These are phyloP conservation scores for Elongisporangium senticosum DNA, from an alignment of 352 stramenopile genomes.

Conservation along the genomic window DNA sequence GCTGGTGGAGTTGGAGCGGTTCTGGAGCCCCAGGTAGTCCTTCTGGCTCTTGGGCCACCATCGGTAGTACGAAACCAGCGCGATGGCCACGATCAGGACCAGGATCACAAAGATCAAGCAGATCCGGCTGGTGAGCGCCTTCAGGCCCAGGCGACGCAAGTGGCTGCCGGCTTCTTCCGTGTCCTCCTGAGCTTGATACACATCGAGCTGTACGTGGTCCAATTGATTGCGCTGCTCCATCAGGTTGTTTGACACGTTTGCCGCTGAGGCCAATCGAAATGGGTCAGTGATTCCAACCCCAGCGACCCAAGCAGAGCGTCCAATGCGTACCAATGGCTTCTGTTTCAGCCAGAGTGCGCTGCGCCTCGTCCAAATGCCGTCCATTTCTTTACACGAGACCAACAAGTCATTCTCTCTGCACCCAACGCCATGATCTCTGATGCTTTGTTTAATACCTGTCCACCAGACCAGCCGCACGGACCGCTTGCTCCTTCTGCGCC, in stretches of 20 bases:
- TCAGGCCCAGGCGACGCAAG: constrained; percentile 45
- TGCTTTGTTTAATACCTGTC: constrained; percentile 21
- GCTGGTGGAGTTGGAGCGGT: constrained; percentile 13
- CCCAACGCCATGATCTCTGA: not conserved
- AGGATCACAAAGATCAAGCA: constrained; percentile 57
- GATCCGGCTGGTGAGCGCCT: constrained; percentile 61
- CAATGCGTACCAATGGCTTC: constrained; percentile 53
- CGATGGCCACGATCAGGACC: constrained; percentile 43
- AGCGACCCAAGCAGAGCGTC: not conserved
- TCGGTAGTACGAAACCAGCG: constrained; percentile 67
- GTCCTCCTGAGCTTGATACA: constrained; percentile 60
- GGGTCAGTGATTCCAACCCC: constrained; percentile 1
- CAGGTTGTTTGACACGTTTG: constrained; percentile 67
- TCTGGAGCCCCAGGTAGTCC: constrained; percentile 55
- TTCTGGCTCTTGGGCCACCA: constrained; percentile 74
- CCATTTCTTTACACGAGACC: constrained; percentile 32
- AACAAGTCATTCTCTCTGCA: constrained; percentile 1
- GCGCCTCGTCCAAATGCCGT: constrained; percentile 62
- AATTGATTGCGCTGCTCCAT: constrained; percentile 63
- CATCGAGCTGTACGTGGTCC: constrained; percentile 53
- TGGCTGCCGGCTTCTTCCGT: constrained; percentile 52
- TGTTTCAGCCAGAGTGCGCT: constrained; percentile 66
- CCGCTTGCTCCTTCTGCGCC: constrained; percentile 37
- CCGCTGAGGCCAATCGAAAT: constrained; percentile 19
- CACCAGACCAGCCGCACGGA: constrained; percentile 30